Base-by-base conservation (phyloP, 139 green algal species). In the Pleodorina starrii region DNA sequence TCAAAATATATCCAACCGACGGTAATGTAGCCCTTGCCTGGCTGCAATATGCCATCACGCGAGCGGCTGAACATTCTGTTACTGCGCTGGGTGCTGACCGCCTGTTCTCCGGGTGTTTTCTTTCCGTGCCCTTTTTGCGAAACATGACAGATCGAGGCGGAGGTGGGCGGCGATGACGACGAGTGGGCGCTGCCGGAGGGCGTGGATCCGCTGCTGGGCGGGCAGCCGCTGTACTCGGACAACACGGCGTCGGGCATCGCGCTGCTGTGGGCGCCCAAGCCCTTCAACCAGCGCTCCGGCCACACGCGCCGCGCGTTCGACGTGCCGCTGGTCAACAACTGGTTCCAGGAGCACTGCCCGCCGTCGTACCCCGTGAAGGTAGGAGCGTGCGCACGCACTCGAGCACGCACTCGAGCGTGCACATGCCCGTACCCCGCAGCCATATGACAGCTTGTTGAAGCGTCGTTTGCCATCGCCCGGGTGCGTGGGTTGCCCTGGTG, bases 261-360 rank as follows among this genome's bases (percentile, higher is more conserved):
- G 75, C 95, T 99, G 77, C 94, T 99, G 43, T 99, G 96, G 95
- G 98, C 98, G 32, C 98, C 98, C 19, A 81, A 90, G 54, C 98
- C 98, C 38, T 99, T 99, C 96, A 98, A 98, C 94, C 85, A 94
- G 89, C 95, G 98, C 59, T 97, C 92, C 11, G 98, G 97, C 14
- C 92, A 92, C 90, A 99, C 92, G 79, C 93, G 97, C 44, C 94
- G 98, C n/a, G 95, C 96, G 1, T 94, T 96, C 51, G 98, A 99
- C 88, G 94, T 99, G 59, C 98, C 98, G 16, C 94, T 99, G n/a
- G 96, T 99, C 40, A 97, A 97, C 84, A 80, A 83, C 21, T 99
- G 97, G 98, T 99, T 98, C 93, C 94, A 92, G 84, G 96, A 98
- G 95, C 96, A 97, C 93, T 97, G 95, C 92, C 98, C 98, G 57